Base-by-base conservation (phyloP, 495 filamentous ascomycete species). In the Penicillium longicatenatum region DNA sequence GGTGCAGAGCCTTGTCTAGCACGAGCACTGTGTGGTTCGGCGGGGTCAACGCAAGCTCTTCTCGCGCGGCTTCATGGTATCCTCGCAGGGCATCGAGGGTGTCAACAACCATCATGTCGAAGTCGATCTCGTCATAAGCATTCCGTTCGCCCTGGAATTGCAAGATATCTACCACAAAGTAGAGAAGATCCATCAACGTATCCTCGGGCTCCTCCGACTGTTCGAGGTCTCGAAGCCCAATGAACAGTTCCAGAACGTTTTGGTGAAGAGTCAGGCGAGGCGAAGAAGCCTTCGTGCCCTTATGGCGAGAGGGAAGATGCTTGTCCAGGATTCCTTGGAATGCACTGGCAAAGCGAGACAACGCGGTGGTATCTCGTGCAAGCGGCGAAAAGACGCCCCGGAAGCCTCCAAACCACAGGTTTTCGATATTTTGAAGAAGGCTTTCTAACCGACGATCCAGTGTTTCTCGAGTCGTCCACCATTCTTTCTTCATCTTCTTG, bases 51-150 rank as follows among this genome's bases (percentile, higher is more conserved):
- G 69, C 69, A 3, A 70, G 61, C 30, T 83, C 70, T 11, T 74
- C 65, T 14, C 72, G 74, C 7, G 71, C 74, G 22, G 79, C 79
- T 22, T 84, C 79, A 63, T 98, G 87, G 64, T 98, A 97, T 1
- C 82, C 77, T 24, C 86, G 80, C 17, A 98, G 73, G 6, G 91
- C 90, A 68, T 95, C 91, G 7, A 87, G 80, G 1, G 89, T 90
- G 39, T 94, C 91, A 17, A 97, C 78, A 16, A 89, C 84, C 80
- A 97, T 92, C 70, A 85, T 82, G 65, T 98, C 94, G 61, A 97
- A 93, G 68, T 98, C 93, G 63, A 98, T 89, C 75, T 98, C 94
- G 67, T 98, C 95, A 75, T 97, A 97, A 2, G 95, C 94, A 70
- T 98, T 98, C 30, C 86, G 83, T 72, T 98, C 94, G 2, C 94